Percentiles rank a stretch among this genome's conserved stretches.
Evolutionary conservation across 805 yeast species (phyloP).

Genomic region (Kodamaea neixiangensis): DNA sequence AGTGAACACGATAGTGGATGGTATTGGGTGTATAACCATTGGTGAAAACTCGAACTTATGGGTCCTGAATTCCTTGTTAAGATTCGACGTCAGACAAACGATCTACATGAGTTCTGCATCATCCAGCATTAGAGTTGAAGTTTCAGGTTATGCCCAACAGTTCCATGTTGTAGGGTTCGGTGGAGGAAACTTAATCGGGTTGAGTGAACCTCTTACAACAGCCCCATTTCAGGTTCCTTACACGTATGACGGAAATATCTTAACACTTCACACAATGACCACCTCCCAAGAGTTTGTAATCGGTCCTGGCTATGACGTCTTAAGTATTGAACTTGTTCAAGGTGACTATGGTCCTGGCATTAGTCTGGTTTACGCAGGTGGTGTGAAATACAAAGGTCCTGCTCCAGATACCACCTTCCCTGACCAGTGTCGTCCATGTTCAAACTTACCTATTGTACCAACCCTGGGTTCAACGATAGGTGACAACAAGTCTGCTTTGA

Average conservation of each 20-base stretch:
- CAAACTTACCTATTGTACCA: slow-evolving; percentile 6
- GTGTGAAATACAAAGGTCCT: slow-evolving; percentile 13
- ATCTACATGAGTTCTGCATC: slow-evolving; percentile 9
- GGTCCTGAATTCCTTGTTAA: slow-evolving; percentile 10
- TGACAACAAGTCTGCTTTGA: no score
- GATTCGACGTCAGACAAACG: slow-evolving; percentile 12
- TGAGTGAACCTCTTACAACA: neutral
- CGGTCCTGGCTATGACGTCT: slow-evolving; percentile 13
- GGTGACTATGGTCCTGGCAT: slow-evolving; percentile 8
- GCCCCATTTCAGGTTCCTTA: slow-evolving; percentile 2
- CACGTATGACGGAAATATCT: slow-evolving; percentile 18
- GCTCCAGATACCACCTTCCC: slow-evolving; percentile 11
- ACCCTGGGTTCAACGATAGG: no score
- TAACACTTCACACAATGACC: slow-evolving; percentile 16
- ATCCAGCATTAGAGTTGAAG: slow-evolving; percentile 15
- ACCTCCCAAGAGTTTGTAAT: slow-evolving; percentile 11
- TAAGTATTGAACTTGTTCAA: neutral
- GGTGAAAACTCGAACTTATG: slow-evolving; percentile 14
- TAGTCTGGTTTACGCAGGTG: slow-evolving; percentile 7
- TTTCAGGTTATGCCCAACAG: slow-evolving; percentile 19
- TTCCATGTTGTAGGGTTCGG: slow-evolving; percentile 30
- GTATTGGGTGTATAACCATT: slow-evolving; percentile 30
- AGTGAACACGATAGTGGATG: slow-evolving; percentile 23
- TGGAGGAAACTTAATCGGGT: slow-evolving; percentile 27
- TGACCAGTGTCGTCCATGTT: slow-evolving; percentile 7